A percentile compares a stretch with the other conserved stretches of the same genome.
Evolutionary conservation across 495 filamentous ascomycete species (phyloP).

Genomic region (Penicillium samsonianum): DNA sequence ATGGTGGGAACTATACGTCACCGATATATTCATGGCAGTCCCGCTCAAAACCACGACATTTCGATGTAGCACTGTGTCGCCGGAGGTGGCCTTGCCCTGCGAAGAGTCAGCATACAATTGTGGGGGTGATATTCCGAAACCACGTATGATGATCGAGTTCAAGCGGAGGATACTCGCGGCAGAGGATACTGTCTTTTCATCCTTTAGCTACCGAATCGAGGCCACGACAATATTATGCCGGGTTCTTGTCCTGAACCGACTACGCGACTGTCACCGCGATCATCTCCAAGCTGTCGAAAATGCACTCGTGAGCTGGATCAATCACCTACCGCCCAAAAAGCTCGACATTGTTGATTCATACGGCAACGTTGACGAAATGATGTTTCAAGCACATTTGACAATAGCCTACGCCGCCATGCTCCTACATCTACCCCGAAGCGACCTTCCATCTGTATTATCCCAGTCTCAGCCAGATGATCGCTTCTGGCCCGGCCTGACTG

Average conservation of each 20-base stretch:
- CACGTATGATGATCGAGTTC: constrained; percentile 37
- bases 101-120: constrained; percentile 40
- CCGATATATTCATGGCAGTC: constrained; percentile 40
- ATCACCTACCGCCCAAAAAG: constrained; percentile 44
- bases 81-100: constrained; percentile 42
- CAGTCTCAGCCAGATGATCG: constrained; percentile 28
- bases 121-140: constrained; percentile 30
- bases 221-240: constrained; percentile 40
- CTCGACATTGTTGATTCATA: constrained; percentile 47
- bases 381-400: constrained; percentile 46
- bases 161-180: constrained; percentile 39
- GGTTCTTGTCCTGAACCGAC: constrained; percentile 39
- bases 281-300: constrained; percentile 48
- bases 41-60: constrained; percentile 32
- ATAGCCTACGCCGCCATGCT: constrained; percentile 46
- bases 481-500: constrained; percentile 31
- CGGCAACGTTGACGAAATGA: constrained; percentile 49
- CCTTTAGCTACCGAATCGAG: constrained; percentile 48
- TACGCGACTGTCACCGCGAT: constrained; percentile 41
- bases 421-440: constrained; percentile 44
- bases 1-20: constrained; percentile 47
- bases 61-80: constrained; percentile 34
- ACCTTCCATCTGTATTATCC: constrained; percentile 35
- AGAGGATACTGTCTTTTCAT: constrained; percentile 41
- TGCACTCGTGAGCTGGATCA: constrained; percentile 47